Percentiles rank a stretch among this genome's conserved stretches.
Conservation (phyloP, 2,329 filamentous ascomycete species). For the Pestalotiopsis sp. region DNA sequence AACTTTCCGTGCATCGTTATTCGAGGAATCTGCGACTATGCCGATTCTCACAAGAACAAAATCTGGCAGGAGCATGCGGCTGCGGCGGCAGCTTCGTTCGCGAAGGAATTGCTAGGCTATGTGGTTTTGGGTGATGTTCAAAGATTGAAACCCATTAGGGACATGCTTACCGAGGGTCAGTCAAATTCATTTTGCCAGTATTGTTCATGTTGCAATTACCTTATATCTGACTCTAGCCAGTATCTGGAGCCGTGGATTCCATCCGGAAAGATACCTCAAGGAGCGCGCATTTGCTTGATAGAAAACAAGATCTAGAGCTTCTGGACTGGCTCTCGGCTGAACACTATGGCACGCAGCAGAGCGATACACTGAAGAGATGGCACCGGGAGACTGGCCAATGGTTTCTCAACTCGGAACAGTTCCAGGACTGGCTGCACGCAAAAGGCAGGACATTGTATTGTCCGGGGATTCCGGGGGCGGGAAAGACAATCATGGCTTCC, state of each 20-base stretch:
- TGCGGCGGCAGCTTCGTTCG: slow-evolving; percentile 21
- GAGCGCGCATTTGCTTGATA: background rate
- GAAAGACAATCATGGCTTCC: slow-evolving; percentile 49
- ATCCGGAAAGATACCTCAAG: background rate
- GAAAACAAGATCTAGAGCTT: slow-evolving; percentile 19
- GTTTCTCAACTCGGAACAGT: slow-evolving; percentile 42
- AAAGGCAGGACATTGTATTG: slow-evolving; percentile 43
- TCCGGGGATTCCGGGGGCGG: slow-evolving; percentile 48
- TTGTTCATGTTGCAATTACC: background rate
- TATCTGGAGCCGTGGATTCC: background rate
- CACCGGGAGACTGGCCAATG: slow-evolving; percentile 46
- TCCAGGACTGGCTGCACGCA: slow-evolving; percentile 30
- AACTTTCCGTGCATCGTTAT: slow-evolving; percentile 29
- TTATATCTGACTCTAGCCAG: background rate
- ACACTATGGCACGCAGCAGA: slow-evolving; percentile 41
- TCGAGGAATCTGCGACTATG: slow-evolving; percentile 29
- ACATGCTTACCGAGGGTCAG: background rate
- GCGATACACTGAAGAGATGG: slow-evolving; percentile 36
- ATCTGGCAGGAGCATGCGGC: slow-evolving; percentile 26
- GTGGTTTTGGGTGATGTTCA: background rate
- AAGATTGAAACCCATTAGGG: background rate
- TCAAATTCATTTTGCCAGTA: background rate
- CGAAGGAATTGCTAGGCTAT: slow-evolving; percentile 21
- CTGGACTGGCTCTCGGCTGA: slow-evolving; percentile 42
- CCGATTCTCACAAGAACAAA: slow-evolving; percentile 30